phyloP scores from a whole-genome alignment of 129 eudicot genomes.

The Rutidosis leptorrhynchoides region DNA sequence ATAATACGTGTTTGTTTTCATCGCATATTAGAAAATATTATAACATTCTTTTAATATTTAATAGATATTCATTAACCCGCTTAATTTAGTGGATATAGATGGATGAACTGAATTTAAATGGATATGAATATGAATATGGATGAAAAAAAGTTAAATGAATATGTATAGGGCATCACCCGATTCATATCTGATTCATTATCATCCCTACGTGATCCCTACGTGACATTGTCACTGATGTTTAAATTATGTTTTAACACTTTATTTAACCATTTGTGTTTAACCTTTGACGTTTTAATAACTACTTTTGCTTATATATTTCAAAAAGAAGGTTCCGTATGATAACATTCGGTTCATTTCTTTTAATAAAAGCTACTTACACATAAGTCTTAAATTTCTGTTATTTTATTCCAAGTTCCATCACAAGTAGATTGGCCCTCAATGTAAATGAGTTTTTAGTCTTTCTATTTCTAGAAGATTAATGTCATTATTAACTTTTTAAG shows the following conservation, averaged over 20 bases:
- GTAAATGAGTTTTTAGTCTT: not conserved
- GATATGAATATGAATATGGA: no score
- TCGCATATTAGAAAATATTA: no score
- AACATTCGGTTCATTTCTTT: not conserved
- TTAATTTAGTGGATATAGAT: no score
- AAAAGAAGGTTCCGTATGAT: not conserved
- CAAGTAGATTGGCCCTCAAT: not conserved
- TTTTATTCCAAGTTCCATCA: not conserved
- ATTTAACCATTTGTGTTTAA: not conserved
- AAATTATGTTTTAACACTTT: not conserved
- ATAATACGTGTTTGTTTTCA: no score
- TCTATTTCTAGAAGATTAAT: not conserved
- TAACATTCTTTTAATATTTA: no score
- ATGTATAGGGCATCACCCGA: no score
- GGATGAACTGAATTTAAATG: no score
- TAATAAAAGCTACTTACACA: not conserved
- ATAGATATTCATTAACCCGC: no score
- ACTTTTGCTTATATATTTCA: not conserved
- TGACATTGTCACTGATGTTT: no score
- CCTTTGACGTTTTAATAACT: constrained; percentile 1
- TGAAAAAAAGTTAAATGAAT: no score
- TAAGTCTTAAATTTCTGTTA: not conserved
- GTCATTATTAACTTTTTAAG: not conserved
- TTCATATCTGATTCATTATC: no score
- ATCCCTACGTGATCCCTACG: no score